phyloP scores from a whole-genome alignment of 805 yeast genomes.

The Saccharomycopsis sp. region DNA sequence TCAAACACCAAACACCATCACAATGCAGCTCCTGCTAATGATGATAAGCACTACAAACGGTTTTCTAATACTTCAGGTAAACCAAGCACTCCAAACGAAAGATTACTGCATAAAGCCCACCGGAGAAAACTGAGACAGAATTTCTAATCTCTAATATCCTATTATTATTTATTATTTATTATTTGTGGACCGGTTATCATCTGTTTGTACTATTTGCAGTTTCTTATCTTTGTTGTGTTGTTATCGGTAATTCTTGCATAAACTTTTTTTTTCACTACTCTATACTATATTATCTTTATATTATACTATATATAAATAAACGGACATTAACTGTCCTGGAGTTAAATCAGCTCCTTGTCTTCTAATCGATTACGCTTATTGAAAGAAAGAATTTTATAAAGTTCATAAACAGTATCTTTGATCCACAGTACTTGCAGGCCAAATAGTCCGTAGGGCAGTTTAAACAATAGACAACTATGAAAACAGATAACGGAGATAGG shows the following conservation, averaged over 20 bases:
- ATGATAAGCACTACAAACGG: neutral
- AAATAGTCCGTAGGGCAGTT: too few species aligned
- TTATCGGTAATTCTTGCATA: neutral
- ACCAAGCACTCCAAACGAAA: neutral
- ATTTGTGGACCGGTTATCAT: too few species aligned
- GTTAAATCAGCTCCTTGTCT: neutral
- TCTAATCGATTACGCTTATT: neutral
- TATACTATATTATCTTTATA: neutral
- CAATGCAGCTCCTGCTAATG: neutral
- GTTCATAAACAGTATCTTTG: too few species aligned
- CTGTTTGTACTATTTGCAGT: too few species aligned
- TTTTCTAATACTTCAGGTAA: neutral
- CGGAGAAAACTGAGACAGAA: conserved; percentile 1
- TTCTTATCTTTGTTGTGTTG: neutral
- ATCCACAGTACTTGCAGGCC: too few species aligned
- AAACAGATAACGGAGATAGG: too few species aligned
- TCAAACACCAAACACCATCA: neutral
- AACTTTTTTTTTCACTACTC: neutral
- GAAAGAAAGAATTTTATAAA: neutral
- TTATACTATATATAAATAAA: too few species aligned
- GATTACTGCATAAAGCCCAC: neutral
- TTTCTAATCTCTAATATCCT: neutral
- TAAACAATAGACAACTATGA: too few species aligned
- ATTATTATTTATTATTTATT: too few species aligned
- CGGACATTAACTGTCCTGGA: neutral